Evolutionary conservation across 805 yeast species (phyloP).

Genomic region (Sporopachydermia lactativora): DNA sequence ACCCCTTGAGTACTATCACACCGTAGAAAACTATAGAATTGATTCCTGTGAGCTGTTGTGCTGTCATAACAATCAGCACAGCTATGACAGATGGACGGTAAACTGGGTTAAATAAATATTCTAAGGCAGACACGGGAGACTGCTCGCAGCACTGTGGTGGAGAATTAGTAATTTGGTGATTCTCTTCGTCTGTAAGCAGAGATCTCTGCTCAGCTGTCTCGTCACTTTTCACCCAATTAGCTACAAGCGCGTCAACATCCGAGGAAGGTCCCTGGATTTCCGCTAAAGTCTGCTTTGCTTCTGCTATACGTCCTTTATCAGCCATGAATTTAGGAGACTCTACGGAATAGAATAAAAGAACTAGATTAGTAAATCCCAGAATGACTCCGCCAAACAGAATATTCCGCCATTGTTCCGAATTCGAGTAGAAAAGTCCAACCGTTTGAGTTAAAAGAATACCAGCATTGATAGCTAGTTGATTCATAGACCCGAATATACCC

Average conservation of each 20-base stretch:
- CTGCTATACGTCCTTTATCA: constrained; percentile 27
- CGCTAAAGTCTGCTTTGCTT: constrained; percentile 26
- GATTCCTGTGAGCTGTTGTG: constrained; percentile 90
- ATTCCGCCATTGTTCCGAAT: constrained; percentile 54
- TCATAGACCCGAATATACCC: constrained; percentile 80
- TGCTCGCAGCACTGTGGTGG: constrained; percentile 2
- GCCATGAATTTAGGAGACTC: constrained; percentile 84
- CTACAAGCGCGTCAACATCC: constrained; percentile 15
- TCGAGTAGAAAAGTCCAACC: constrained; percentile 57
- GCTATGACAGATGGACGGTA: constrained; percentile 47
- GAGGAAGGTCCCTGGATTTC: constrained; percentile 20
- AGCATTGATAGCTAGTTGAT: constrained; percentile 71
- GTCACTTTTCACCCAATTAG: constrained; percentile 8
- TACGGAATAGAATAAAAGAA: constrained; percentile 27
- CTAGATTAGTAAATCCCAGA: constrained; percentile 35
- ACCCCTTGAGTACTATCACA: constrained; percentile 59
- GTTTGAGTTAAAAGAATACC: constrained; percentile 78
- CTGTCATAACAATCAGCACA: constrained; percentile 57
- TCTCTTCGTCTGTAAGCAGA: background rate
- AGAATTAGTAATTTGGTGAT: constrained; percentile 2
- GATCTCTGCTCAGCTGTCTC: background rate
- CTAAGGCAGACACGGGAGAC: constrained; percentile 16
- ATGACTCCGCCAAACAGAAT: constrained; percentile 48
- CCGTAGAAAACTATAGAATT: constrained; percentile 91
- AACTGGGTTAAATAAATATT: constrained; percentile 36